Percentiles rank a stretch among this genome's conserved stretches.
phyloP scores from a whole-genome alignment of 2,329 filamentous ascomycete species.

The Botryotinia convoluta region DNA sequence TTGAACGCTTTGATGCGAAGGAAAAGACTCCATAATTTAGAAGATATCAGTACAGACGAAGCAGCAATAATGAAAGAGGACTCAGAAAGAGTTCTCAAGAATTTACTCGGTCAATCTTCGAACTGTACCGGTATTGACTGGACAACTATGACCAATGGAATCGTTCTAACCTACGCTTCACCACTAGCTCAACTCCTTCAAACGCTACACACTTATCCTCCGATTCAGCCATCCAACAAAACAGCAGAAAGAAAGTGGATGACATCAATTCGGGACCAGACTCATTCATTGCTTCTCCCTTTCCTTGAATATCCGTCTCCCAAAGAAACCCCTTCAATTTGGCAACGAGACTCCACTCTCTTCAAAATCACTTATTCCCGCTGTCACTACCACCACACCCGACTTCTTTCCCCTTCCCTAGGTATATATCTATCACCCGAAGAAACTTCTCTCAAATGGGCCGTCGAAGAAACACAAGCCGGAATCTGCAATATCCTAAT shows the following conservation, averaged over 20 bases:
- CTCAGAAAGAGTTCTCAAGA: slow-evolving; percentile 37
- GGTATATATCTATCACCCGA: slow-evolving; percentile 35
- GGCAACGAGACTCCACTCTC: slow-evolving; percentile 38
- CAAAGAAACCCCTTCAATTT: slow-evolving; percentile 31
- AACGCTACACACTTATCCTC: slow-evolving; percentile 28
- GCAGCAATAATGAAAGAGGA: slow-evolving; percentile 39
- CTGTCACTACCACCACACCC: slow-evolving; percentile 45
- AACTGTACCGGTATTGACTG: slow-evolving; percentile 46
- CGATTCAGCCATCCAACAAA: slow-evolving; percentile 30
- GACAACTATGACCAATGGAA: slow-evolving; percentile 43
- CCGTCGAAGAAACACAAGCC: slow-evolving; percentile 43
- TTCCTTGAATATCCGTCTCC: slow-evolving; percentile 46
- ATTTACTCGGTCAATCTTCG: slow-evolving; percentile 29
- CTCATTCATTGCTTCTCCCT: slow-evolving; percentile 46
- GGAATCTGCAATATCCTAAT: slow-evolving; percentile 45
- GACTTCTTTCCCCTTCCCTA: slow-evolving; percentile 37
- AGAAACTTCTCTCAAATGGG: slow-evolving; percentile 42
- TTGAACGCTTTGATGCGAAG: slow-evolving; percentile 41
- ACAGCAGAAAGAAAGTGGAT: slow-evolving; percentile 38
- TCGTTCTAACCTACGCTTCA: slow-evolving; percentile 42
- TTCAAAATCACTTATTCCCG: slow-evolving; percentile 43
- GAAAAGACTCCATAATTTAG: slow-evolving; percentile 42
- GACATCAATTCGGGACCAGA: slow-evolving; percentile 39
- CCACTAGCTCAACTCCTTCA: slow-evolving; percentile 39
- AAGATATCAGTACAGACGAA: slow-evolving; percentile 37